These are phyloP conservation scores for Amanita exitialis DNA, from an alignment of 768 basidiomycete species.

Conservation along the genomic window DNA sequence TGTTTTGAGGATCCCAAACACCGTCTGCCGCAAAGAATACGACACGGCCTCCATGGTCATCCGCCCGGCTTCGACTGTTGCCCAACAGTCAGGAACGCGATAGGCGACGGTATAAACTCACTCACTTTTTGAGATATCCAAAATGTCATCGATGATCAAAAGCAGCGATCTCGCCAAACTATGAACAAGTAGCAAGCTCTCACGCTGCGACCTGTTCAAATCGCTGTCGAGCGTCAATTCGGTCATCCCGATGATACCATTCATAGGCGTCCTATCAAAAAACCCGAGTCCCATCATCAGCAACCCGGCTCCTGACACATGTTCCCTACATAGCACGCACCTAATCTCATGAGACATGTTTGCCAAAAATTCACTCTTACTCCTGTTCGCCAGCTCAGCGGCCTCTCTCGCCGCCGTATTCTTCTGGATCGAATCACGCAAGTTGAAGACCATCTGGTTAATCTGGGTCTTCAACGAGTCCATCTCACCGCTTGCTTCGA, in stretches of 20 bases:
- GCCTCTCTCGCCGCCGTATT: constrained; percentile 96
- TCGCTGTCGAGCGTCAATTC: constrained; percentile 96
- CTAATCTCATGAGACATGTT: constrained; percentile 98
- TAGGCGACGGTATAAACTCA: constrained; percentile 10
- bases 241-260: constrained; percentile 99
- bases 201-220: constrained; percentile 86
- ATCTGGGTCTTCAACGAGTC: constrained; percentile 98
- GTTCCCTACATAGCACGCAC: constrained; percentile 33
- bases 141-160: constrained; percentile 96
- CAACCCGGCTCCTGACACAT: neutral
- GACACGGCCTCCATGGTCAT: constrained; percentile 99
- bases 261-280: constrained; percentile 88
- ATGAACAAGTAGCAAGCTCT: constrained; percentile 92
- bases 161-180: constrained; percentile 87
- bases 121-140: constrained; percentile 99
- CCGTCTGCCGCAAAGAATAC: constrained; percentile 93
- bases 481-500: constrained; percentile 98
- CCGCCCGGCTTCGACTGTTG: constrained; percentile 89
- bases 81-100: constrained; percentile 7
- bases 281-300: neutral
- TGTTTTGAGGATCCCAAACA: constrained; percentile 96
- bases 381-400: constrained; percentile 94
- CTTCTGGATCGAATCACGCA: constrained; percentile 96
- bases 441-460: constrained; percentile 98
- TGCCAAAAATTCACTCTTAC: constrained; percentile 96